A percentile compares a stretch with the other conserved stretches of the same genome.
Evolutionary conservation across 2,329 filamentous ascomycete species (phyloP).

Genomic region (Talaromyces sp.): DNA sequence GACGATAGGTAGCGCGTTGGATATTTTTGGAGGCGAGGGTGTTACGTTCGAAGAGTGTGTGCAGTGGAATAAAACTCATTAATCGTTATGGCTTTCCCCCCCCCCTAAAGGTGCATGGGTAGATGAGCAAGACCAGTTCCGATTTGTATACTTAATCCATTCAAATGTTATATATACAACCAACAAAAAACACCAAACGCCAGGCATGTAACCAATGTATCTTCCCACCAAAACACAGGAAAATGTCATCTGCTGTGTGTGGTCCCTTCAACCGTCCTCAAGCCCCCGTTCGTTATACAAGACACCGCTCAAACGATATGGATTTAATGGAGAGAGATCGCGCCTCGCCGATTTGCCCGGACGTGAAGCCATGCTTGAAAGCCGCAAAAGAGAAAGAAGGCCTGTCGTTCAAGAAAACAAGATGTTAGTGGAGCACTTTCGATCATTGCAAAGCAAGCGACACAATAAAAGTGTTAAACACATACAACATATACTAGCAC

Average conservation of each 20-base stretch:
- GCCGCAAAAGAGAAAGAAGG: constrained; percentile 86
- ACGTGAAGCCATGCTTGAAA: constrained; percentile 82
- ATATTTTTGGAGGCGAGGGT: constrained; percentile 86
- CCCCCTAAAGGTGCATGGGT: neutral
- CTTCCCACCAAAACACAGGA: neutral
- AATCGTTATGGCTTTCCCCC: neutral
- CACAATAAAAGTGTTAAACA: constrained; percentile 18
- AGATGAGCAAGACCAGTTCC: neutral
- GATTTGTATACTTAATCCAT: neutral
- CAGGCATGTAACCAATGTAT: neutral
- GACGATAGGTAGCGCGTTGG: constrained; percentile 92
- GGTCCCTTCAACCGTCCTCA: neutral
- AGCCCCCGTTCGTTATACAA: neutral
- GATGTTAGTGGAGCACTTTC: constrained; percentile 5
- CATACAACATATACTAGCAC: constrained; percentile 84
- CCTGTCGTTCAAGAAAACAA: constrained; percentile 43
- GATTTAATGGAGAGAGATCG: constrained; percentile 64
- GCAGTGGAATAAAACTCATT: constrained; percentile 64
- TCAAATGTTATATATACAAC: neutral
- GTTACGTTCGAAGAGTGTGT: constrained; percentile 88
- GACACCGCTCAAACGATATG: neutral
- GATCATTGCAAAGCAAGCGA: constrained; percentile 9
- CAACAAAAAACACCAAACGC: neutral
- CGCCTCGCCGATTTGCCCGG: constrained; percentile 74
- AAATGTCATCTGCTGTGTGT: neutral